Evolutionary conservation across 179 eudicot species (phyloP), one percentile per base, ranked within the genome.

Genomic region (Gypsophila paniculata): DNA sequence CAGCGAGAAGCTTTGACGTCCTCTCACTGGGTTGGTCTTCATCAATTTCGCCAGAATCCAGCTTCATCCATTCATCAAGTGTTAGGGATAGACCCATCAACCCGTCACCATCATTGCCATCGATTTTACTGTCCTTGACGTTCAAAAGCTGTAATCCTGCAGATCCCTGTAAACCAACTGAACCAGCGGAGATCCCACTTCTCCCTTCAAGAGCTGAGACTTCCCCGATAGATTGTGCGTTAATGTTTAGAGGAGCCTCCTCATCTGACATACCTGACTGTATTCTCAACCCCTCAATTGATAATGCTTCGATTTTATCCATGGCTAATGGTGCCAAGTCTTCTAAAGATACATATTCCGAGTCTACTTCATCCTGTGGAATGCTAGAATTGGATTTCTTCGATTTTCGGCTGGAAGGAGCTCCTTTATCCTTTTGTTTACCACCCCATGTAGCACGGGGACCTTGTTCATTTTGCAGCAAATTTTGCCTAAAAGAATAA

Each of bases 271-370:
- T 86, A 60, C 94, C 94, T 23, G 94, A 89, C 44, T 94, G 99
- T 76, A 94, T 85, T 82, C 87, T 89, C 85, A 94, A 80, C 42
- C 97, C 99, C 78, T 94, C 97, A 25, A 94, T 76, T 51, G 99
- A 91, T 55, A 94, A 83, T 72, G 94, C 96, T 86, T 94, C 99
- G 74, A 91, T 89, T 75, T 91, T 94, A 76, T 91, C 92, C 94
- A 94, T 90, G 14, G 99, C 97, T 72, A 91, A 81, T 34, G 99
- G 99, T 72, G 99, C 99, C 53, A 94, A 86, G 78, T 94, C 97
- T 83, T 94, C 99, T 71, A 94, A 76, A 38, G 89, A 85, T 22
- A 90, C 92, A 77, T 80, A 91, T 69, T 94, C 99, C 39, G 94
- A 81, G 72, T 71, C 87, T 54, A 57, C 74, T 34, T 78, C 85